A percentile compares a stretch with the other conserved stretches of the same genome.
Conservation (phyloP, 129 eudicot species). For the Ambrosia artemisiifolia region DNA sequence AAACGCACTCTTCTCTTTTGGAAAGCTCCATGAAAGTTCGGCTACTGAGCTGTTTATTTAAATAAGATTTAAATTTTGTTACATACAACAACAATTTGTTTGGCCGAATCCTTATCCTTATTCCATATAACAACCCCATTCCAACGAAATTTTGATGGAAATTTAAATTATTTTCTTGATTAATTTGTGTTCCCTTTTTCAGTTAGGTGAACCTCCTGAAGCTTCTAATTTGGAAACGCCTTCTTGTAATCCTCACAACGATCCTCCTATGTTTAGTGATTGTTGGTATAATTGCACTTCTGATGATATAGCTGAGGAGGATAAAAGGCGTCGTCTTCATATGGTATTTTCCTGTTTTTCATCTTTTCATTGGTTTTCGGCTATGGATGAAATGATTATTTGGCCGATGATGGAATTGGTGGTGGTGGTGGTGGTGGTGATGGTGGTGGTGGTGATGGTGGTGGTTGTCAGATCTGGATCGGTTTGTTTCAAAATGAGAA, state of each 20-base stretch:
- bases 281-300: constrained; percentile 96
- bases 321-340: constrained; percentile 83
- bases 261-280: constrained; percentile 77
- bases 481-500: too few relatives aligned
- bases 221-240: constrained; percentile 58
- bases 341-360: constrained; percentile 40
- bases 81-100: too few relatives aligned
- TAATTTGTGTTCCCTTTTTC: constrained; percentile 8
- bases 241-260: constrained; percentile 71
- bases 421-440: too few relatives aligned
- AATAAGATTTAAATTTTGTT: too few relatives aligned
- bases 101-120: too few relatives aligned
- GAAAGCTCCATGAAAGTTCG: too few relatives aligned
- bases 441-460: too few relatives aligned
- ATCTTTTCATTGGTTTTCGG: neutral
- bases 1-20: too few relatives aligned
- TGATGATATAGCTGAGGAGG: constrained; percentile 84
- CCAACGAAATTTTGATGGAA: neutral
- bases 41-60: too few relatives aligned
- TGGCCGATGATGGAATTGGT: too few relatives aligned
- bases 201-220: constrained; percentile 91
- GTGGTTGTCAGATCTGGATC: too few relatives aligned
- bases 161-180: constrained; percentile 1
- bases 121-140: too few relatives aligned
- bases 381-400: neutral